Conservation (phyloP, 169 alveolate species). For the Plasmodium berghei region DNA sequence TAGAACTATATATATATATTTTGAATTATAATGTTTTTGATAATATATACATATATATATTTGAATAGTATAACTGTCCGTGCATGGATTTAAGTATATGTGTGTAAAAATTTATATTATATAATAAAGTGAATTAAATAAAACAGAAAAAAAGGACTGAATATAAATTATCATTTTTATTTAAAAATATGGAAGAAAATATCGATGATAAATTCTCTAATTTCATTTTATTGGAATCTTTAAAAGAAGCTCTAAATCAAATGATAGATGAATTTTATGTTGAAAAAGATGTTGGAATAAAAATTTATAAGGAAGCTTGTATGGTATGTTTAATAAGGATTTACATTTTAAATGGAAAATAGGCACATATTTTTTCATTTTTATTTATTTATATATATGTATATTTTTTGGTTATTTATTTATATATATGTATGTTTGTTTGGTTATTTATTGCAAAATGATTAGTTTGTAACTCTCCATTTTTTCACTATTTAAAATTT, state of each 20-base stretch:
- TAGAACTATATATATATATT: no score
- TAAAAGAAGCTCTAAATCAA: conserved; percentile 73
- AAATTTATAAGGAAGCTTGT: conserved; percentile 72
- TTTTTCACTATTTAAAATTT: not conserved
- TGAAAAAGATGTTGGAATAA: conserved; percentile 56
- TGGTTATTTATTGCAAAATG: not conserved
- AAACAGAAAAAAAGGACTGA: conserved; percentile 3
- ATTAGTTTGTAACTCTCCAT: not conserved
- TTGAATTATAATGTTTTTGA: no score
- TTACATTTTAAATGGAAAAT: not conserved
- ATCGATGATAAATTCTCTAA: conserved; percentile 46
- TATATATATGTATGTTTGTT: not conserved
- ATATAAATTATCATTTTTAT: conserved; percentile 1
- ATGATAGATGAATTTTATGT: conserved; percentile 74
- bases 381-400: not conserved
- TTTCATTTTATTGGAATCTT: conserved; percentile 63
- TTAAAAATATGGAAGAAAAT: conserved; percentile 41
- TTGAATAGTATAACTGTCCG: not conserved
- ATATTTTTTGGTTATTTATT: not conserved
- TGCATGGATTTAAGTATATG: not conserved
- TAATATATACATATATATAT: no score
- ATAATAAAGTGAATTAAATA: no score
- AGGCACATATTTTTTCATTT: not conserved
- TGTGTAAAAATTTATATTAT: not conserved
- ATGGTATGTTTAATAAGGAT: conserved; percentile 22